Base-by-base conservation (phyloP, 2,329 filamentous ascomycete genomes). In the Pestalotiopsis sp. region DNA sequence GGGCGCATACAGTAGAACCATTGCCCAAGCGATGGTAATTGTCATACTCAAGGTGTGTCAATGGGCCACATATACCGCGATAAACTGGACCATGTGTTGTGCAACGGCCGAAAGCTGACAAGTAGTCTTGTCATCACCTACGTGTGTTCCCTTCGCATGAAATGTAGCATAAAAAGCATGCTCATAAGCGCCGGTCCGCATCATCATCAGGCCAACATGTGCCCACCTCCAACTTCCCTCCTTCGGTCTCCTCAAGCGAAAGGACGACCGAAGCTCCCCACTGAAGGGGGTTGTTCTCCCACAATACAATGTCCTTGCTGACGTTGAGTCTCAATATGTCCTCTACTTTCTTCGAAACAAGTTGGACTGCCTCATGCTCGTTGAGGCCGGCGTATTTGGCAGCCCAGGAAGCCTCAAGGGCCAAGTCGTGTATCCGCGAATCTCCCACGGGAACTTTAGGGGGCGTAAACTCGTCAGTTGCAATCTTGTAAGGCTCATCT, bases 261-360 rank as follows among this genome's bases (percentile, higher is more conserved):
- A 83, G 57, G 6, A 79, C 79, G 39, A 81, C 80, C 52, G 78
- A 81, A 1, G 78, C 81, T 3, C 80, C 80, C 64, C 77, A 80
- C 67, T 80, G 74, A 57, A 84, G 70, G 23, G 82, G 82, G 72
- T 79, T 77, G 4, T 81, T 81, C 71, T 84, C 82, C 73, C 78
- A 84, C 17, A 84, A 69, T 11, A 84, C 82, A 58, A 83, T 73
- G 68, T 84, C 82, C 13, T 71, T 73, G 63, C 74, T 76, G 38
- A 69, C 74, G 58, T 79, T 73, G 27, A 84, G 73, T 2, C 77
- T 75, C 20, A 84, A 73, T 25, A 84, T 82, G 52, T 78, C 74
- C 70, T 84, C 81, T 25, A 84, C 74, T 65, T 84, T 84, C 23
- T 71, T 73, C 5, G 79, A 78, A 1, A 84, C 78, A 17, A 84